Conservation (phyloP, 1,284 basidiomycete species). For the Lignosus rhinocerotis region DNA sequence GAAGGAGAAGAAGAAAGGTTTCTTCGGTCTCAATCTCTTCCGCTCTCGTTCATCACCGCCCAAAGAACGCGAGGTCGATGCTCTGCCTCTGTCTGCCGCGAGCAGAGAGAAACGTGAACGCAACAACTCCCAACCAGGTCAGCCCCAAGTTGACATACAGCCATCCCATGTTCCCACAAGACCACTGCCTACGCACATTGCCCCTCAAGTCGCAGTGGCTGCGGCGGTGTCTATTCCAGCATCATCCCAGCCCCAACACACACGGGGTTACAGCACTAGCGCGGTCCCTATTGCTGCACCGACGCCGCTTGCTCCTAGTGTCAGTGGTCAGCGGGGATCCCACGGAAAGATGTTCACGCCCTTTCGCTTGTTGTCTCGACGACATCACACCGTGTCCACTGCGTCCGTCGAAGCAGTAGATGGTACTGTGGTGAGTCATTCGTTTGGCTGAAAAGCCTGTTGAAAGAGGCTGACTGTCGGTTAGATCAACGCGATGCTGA, state of each 20-base stretch:
- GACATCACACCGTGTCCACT: constrained; percentile 67
- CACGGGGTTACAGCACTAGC: constrained; percentile 6
- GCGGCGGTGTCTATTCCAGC: constrained; percentile 25
- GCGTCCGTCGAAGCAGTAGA: constrained; percentile 74
- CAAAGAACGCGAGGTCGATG: constrained; percentile 29
- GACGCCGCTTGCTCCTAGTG: constrained; percentile 26
- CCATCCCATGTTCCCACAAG: background rate
- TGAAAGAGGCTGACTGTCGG: constrained; percentile 10
- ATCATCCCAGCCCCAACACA: constrained; percentile 2
- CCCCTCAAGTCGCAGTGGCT: constrained; percentile 17
- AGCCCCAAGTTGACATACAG: constrained; percentile 14
- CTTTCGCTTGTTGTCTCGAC: constrained; percentile 61
- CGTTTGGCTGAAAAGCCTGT: background rate
- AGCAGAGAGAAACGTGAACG: constrained; percentile 27
- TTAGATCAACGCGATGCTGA: constrained; percentile 68
- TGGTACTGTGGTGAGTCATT: constrained; percentile 65
- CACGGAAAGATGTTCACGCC: constrained; percentile 55
- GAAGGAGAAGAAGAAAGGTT: constrained; percentile 33
- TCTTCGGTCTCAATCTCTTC: constrained; percentile 39
- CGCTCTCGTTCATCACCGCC: constrained; percentile 38
- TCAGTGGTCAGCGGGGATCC: constrained; percentile 36
- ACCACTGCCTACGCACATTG: background rate
- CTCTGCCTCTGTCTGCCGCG: constrained; percentile 26
- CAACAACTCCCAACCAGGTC: constrained; percentile 28
- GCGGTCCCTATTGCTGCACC: constrained; percentile 22